Evolutionary conservation across 129 eudicot genomes (phyloP).

Genomic region (Chrysanthemum seticuspe): DNA sequence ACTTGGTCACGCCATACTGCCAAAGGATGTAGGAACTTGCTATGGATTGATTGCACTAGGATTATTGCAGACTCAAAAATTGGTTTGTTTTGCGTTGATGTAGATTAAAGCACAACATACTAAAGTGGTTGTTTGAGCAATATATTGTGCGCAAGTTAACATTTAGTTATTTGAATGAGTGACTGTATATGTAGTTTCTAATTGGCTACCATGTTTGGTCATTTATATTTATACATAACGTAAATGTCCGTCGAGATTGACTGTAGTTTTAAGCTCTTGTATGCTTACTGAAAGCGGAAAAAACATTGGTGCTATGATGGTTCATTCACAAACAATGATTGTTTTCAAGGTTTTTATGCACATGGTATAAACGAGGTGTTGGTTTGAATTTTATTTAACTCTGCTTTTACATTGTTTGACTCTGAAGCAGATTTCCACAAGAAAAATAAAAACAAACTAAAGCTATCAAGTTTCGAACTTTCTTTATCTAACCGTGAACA

Average conservation of each 20-base stretch:
- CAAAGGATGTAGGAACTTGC: conserved; percentile 23
- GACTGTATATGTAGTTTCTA: not conserved
- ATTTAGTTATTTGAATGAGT: not conserved
- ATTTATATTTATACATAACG: too few species aligned
- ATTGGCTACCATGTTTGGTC: too few species aligned
- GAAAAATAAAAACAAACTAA: not conserved
- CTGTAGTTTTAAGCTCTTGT: too few species aligned
- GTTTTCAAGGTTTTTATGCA: too few species aligned
- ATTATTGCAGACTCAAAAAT: not conserved
- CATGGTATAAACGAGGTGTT: too few species aligned
- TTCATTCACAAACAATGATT: too few species aligned
- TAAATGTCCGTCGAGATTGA: too few species aligned
- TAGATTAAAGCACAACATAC: not conserved
- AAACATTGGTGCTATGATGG: too few species aligned
- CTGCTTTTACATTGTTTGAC: too few species aligned
- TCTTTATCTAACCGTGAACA: not conserved
- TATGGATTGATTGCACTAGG: conserved; percentile 1
- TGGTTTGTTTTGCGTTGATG: not conserved
- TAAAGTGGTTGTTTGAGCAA: not conserved
- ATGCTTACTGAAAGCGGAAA: too few species aligned
- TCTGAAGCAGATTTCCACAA: conserved; percentile 4
- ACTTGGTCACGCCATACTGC: not conserved
- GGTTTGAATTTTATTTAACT: too few species aligned
- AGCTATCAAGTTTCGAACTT: conserved; percentile 7
- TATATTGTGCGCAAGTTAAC: conserved; percentile 6